Evolutionary conservation across 345 rosid genomes (phyloP), one percentile per base, ranked within the genome.

Genomic region (Dipteronia dyeriana): DNA sequence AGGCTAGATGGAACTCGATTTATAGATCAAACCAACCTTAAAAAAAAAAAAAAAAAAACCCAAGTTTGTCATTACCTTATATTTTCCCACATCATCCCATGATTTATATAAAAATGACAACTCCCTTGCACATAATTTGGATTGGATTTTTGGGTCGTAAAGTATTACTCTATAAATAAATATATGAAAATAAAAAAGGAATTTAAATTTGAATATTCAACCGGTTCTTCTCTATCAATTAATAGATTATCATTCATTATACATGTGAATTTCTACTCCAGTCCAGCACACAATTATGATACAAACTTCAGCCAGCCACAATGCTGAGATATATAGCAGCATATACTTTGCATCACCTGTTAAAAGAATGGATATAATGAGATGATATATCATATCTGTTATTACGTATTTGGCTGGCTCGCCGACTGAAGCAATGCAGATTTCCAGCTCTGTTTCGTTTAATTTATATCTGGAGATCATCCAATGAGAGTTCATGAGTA

Each of bases 401-500:
- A n/a, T 39, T 66, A 38, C 7, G 1, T 66, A 34, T n/a, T n/a
- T n/a, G n/a, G n/a, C n/a, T n/a, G n/a, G n/a, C 69, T 66, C 6
- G 49, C 7, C 38, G 5, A 47, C 5, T 61, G 26, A 23, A 9
- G 2, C 45, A 9, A 45, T 45, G 49, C 49, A 45, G 1, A 41
- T 9, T 60, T 43, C 25, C 22, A 9, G 23, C 11, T 8, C 22
- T 51, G 1, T 14, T 59, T 14, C 74, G 53, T 13, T 20, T 3
- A 59, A 7, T 66, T 79, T 76, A 86, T 68, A 95, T 91, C 82
- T 93, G 88, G 76, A 95, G 84, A 85, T 95, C 99, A 71, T 92
- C 99, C 83, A 95, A 16, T n/a, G 96, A 90, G 62, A 93, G 86
- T 60, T 93, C 99, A 57, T 87, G 78, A 26, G 90, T 92, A 5